Evolutionary conservation across 2,329 filamentous ascomycete genomes (phyloP), one percentile per base, ranked within the genome.

Genomic region (Raffaelea albimanens): DNA sequence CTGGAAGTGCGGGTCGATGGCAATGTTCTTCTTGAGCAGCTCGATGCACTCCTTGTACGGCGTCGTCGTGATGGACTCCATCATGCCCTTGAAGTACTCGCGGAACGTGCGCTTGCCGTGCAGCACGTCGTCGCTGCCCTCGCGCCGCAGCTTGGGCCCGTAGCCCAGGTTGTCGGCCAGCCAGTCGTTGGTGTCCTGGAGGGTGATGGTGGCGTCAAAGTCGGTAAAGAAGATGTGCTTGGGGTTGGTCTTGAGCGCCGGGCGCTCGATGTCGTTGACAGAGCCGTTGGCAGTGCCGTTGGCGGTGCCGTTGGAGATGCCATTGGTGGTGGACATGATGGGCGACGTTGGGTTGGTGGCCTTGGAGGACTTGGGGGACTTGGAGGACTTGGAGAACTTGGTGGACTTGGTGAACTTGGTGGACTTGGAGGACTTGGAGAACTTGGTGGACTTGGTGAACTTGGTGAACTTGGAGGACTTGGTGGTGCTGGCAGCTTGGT

Each of bases 161-260:
- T 83, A 95, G 53, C 93, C 93, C 52, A 96, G 76, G 67, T 87
- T 93, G 71, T 97, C 93, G 49, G 90, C 96, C 80, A 91, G 71
- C 65, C 67, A 78, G 66, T 80, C 78, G 62, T 82, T 83, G 62
- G 72, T 77, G 66, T 83, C 80, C 59, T 76, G 71, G 47, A 73
- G 75, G 43, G 91, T 96, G 63, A 96, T 91, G 46, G 90, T 97
- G 60, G 93, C 93, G 67, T 98, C 93, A 63, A 97, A 97, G 70
- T 98, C 93, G 57, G 90, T 95, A 73, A 97, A 97, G 78, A 98
- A 96, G 72, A 98, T 90, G 72, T 87, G 86, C 68, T 88, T 85
- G 45, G 90, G 90, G 63, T 85, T 81, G 49, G 73, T 80, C 58
- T 71, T 71, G 63, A 83, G 68, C 40, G 79, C 79, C 48, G 78